Percentiles rank a stretch among this genome's conserved stretches.
These are phyloP conservation scores for Collybiopsis confluens DNA, from an alignment of 768 basidiomycete genomes.

Conservation along the genomic window DNA sequence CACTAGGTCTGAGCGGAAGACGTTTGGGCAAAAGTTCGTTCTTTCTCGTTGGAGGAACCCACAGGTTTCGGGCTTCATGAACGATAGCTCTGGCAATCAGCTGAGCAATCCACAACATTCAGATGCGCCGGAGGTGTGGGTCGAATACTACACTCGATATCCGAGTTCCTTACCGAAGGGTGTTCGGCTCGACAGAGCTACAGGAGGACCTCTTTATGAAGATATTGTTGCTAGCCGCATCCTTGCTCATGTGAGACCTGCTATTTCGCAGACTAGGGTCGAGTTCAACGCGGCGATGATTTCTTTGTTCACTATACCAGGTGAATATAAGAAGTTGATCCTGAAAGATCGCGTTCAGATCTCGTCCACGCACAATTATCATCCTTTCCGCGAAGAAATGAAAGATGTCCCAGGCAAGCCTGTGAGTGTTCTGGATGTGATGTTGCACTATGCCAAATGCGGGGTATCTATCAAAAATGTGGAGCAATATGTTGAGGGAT, in stretches of 20 bases:
- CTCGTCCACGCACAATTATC: neutral
- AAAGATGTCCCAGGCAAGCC: neutral
- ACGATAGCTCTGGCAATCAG: neutral
- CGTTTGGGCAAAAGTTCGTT: neutral
- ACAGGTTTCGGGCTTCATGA: no score
- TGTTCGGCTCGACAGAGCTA: neutral
- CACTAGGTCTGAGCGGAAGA: neutral
- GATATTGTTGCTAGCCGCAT: neutral
- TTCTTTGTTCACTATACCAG: neutral
- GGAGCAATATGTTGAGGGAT: neutral
- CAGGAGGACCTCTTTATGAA: neutral
- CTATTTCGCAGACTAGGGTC: neutral
- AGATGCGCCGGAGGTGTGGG: neutral
- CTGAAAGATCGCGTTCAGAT: neutral
- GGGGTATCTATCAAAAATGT: neutral
- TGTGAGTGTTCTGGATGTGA: neutral
- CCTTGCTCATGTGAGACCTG: neutral
- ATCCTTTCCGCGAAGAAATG: neutral
- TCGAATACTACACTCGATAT: neutral
- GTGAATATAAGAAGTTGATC: neutral
- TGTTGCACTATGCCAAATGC: neutral
- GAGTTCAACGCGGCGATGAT: slow-evolving; percentile 3
- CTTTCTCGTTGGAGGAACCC: slow-evolving; percentile 4
- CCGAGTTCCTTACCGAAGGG: neutral
- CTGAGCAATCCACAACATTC: slow-evolving; percentile 3